A percentile compares a stretch with the other conserved stretches of the same genome.
Evolutionary conservation across 331 rosid genomes (phyloP).

Genomic region (Spiraea crenata): DNA sequence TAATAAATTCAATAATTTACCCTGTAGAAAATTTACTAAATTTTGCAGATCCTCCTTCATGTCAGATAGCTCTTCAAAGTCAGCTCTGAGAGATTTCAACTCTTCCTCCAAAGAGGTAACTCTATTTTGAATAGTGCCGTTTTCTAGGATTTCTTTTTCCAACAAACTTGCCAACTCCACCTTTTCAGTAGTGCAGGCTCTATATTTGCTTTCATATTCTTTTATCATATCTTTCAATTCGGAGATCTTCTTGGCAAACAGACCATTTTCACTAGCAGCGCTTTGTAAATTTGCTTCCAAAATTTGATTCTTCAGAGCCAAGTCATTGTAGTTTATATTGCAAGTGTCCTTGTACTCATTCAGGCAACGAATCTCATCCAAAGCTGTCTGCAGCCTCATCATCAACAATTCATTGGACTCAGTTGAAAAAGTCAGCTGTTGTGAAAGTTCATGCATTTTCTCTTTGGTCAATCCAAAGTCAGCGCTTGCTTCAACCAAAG

Average conservation of each 20-base stretch:
- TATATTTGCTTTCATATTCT: constrained; percentile 52
- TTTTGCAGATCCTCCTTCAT: constrained; percentile 63
- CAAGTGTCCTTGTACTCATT: constrained; percentile 59
- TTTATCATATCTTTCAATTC: constrained; percentile 55
- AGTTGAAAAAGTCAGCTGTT: constrained; percentile 61
- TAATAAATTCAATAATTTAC: constrained; percentile 56
- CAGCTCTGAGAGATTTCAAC: constrained; percentile 47
- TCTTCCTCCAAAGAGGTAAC: constrained; percentile 57
- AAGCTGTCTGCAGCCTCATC: constrained; percentile 59
- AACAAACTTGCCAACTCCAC: constrained; percentile 52
- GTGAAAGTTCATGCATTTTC: constrained; percentile 58
- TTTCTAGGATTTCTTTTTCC: constrained; percentile 53
- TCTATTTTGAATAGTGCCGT: constrained; percentile 44
- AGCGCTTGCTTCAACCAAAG: constrained; percentile 65
- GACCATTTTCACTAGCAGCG: constrained; percentile 45
- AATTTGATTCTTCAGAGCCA: constrained; percentile 56
- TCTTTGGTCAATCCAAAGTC: constrained; percentile 52
- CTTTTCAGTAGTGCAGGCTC: constrained; percentile 58
- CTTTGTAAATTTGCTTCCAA: constrained; percentile 56
- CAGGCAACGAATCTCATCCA: constrained; percentile 62
- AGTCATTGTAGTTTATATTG: constrained; percentile 55
- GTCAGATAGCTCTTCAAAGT: constrained; percentile 50
- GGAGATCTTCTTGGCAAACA: constrained; percentile 51
- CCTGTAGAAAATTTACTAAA: constrained; percentile 35
- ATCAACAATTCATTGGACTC: constrained; percentile 73